phyloP scores from a whole-genome alignment of 2,329 filamentous ascomycete genomes.

The Sclerotinia nivalis region DNA sequence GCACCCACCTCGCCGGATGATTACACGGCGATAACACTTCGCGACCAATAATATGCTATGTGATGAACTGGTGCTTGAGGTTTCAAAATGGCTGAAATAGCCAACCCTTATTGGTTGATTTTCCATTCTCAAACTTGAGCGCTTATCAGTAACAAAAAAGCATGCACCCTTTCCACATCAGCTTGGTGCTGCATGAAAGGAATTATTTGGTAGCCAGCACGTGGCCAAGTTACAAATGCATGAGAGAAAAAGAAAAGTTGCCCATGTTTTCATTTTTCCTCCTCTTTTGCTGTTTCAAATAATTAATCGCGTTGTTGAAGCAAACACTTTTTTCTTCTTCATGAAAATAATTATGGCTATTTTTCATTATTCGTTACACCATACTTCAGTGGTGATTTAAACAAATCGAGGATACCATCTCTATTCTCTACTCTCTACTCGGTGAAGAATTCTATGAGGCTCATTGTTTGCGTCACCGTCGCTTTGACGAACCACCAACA shows the following conservation, averaged over 20 bases:
- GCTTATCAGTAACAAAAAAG: neutral
- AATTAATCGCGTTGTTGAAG: neutral
- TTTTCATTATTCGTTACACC: neutral
- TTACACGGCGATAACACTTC: neutral
- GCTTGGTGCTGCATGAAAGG: neutral
- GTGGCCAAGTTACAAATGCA: neutral
- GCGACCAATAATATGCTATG: no score
- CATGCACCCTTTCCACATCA: neutral
- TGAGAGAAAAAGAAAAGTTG: neutral
- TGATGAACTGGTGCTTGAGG: no score
- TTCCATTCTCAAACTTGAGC: neutral
- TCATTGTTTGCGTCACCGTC: neutral
- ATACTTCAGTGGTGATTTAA: neutral
- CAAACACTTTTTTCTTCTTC: neutral
- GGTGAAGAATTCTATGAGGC: neutral
- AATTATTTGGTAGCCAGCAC: neutral
- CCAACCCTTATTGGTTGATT: neutral
- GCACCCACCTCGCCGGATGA: neutral
- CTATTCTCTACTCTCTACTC: constrained; percentile 1
- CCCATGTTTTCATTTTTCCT: neutral
- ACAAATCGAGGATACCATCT: neutral
- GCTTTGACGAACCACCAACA: neutral
- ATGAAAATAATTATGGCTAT: neutral
- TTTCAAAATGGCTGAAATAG: no score
- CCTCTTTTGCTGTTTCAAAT: neutral